These are phyloP conservation scores for Podila epicladia DNA, from an alignment of 192 early-diverging fungal genomes.

Conservation along the genomic window DNA sequence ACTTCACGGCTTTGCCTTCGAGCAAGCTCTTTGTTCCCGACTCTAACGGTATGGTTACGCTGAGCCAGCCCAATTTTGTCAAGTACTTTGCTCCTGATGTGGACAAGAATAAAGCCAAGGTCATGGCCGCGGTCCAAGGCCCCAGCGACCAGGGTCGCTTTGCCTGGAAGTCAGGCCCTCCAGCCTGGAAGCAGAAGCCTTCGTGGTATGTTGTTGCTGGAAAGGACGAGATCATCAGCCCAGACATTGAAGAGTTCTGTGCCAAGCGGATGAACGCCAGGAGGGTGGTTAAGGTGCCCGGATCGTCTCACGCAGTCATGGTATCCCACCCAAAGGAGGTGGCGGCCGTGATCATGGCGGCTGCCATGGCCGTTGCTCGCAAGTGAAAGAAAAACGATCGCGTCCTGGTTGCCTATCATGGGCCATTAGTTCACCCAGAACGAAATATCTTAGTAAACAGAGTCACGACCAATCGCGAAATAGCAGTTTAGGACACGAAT, in stretches of 20 bases:
- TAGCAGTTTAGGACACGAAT: no score
- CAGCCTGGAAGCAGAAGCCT: conserved; percentile 13
- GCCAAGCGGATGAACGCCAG: conserved; percentile 1
- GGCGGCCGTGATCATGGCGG: neutral
- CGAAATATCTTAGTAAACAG: no score
- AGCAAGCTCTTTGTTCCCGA: neutral
- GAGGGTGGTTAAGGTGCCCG: neutral
- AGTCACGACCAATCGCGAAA: no score
- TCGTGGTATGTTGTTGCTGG: neutral
- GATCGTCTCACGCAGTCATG: neutral
- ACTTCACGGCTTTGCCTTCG: neutral
- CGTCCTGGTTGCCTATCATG: no score
- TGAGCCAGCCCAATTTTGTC: conserved; percentile 5
- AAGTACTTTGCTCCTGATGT: conserved; percentile 18
- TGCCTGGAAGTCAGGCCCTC: neutral
- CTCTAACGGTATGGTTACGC: no score
- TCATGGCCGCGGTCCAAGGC: conserved; percentile 10
- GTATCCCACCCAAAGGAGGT: conserved; percentile 8
- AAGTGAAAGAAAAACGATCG: neutral
- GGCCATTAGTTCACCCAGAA: no score
- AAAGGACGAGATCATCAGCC: conserved; percentile 8
- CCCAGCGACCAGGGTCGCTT: conserved; percentile 7
- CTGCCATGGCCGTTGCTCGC: neutral
- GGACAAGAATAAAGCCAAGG: neutral
- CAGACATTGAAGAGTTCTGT: neutral